A percentile compares a stretch with the other conserved stretches of the same genome.
Evolutionary conservation across 1,284 basidiomycete species (phyloP).

Genomic region (Puccinia horiana): DNA sequence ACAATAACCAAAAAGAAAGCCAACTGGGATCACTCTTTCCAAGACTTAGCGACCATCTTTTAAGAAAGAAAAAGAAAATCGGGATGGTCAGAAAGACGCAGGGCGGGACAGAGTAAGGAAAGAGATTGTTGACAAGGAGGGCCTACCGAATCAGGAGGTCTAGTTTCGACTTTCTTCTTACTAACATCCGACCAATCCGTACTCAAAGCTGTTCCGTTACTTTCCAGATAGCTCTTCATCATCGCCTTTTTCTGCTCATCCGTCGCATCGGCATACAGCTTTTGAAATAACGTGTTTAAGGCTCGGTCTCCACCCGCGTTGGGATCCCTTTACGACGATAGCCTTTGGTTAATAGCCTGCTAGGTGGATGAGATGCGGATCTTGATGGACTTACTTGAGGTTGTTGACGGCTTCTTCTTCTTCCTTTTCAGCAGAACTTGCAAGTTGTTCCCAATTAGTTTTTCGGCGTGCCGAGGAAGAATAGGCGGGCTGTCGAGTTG

Average conservation of each 20-base stretch:
- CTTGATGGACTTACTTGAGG: constrained; percentile 2
- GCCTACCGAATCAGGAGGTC: constrained; percentile 32
- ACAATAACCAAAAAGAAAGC: no score
- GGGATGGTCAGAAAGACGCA: neutral
- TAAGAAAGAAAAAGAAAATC: neutral
- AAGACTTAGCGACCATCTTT: constrained; percentile 27
- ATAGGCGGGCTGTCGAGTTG: constrained; percentile 50
- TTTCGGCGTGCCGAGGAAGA: constrained; percentile 58
- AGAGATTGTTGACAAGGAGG: neutral
- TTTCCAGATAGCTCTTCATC: constrained; percentile 92
- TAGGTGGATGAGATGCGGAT: neutral
- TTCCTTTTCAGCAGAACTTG: constrained; percentile 63
- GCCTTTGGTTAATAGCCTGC: neutral
- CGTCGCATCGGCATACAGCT: constrained; percentile 72
- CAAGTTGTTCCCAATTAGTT: constrained; percentile 82
- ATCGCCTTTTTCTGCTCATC: constrained; percentile 85
- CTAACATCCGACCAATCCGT: constrained; percentile 89
- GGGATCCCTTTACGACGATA: constrained; percentile 66
- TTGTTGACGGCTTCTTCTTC: constrained; percentile 69
- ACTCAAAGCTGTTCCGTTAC: constrained; percentile 76
- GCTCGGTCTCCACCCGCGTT: constrained; percentile 77
- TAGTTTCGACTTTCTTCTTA: constrained; percentile 65
- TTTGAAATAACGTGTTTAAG: constrained; percentile 39
- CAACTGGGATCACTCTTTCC: constrained; percentile 1
- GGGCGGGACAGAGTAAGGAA: no score